Evolutionary conservation across 78 protist genomes (phyloP), one percentile per base, ranked within the genome.

Genomic region (Creolimax fragrantissima): DNA sequence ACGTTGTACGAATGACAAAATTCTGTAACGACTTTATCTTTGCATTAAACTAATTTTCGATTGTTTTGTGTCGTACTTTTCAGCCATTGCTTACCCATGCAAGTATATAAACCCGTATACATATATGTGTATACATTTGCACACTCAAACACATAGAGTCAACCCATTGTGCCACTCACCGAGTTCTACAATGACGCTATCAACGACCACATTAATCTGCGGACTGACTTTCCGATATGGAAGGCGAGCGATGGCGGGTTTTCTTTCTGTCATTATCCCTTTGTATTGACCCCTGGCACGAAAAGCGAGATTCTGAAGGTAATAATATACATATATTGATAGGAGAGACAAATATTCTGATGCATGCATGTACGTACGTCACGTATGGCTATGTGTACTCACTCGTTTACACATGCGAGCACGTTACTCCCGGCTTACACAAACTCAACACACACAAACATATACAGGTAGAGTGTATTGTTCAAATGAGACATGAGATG

Each of bases 401-500:
- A n/a, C n/a, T n/a, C n/a, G n/a, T n/a, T n/a, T n/a, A n/a, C n/a
- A n/a, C n/a, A n/a, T n/a, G n/a, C n/a, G n/a, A n/a, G n/a, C n/a
- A n/a, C n/a, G n/a, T n/a, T n/a, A n/a, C n/a, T n/a, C n/a, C n/a
- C n/a, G n/a, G n/a, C n/a, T n/a, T n/a, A n/a, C n/a, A n/a, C n/a
- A n/a, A n/a, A n/a, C n/a, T n/a, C n/a, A n/a, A n/a, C n/a, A n/a
- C n/a, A n/a, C n/a, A n/a, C n/a, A n/a, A n/a, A n/a, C n/a, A n/a
- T n/a, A n/a, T n/a, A n/a, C n/a, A n/a, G n/a, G 35, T 43, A 36
- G 92, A 89, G 83, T 45, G 45, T 17, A 35, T 47, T 3, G 74
- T 89, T 11, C 81, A 89, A 35, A 89, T 89, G 92, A 81, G 92
- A 5, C 92, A 89, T 3, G 92, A 89, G 84, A 43, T 89, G 92